Evolutionary conservation across 2,329 filamentous ascomycete genomes (phyloP), one percentile per base, ranked within the genome.

Genomic region (Chaetoscypha palmicola): DNA sequence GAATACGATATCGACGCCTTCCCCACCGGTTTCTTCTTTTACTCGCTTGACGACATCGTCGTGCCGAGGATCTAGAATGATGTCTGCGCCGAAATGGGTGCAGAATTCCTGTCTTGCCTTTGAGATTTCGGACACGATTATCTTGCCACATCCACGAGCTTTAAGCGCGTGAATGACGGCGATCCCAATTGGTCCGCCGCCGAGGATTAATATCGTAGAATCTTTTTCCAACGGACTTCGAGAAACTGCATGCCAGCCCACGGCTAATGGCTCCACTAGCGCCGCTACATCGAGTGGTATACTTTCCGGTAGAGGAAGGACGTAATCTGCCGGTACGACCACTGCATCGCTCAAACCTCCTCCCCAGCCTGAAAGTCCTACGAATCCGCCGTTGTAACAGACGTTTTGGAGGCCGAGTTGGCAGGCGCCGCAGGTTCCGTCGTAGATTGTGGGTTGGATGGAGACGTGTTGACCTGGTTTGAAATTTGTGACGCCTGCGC

Each of bases 191-290:
- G 79, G 79, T 0, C 79, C 79, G 0, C 74, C 77, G 4, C 79
- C 79, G 2, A 81, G 61, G 5, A 83, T 68, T 16, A 83, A 55
- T 1, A 72, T 72, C 1, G 65, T 66, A 11, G 73, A 66, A 1
- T 68, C 69, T 2, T 62, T 46, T 10, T 67, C 66, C 26, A 77
- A 60, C 0, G 68, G 67, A 0, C 68, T 68, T 3, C 72, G 63
- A 4, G 68, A 66, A 8, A 80, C 70, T 0, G 77, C 78, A 53
- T 83, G 79, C 78, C 78, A 82, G 7, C 75, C 77, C 0, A 83
- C 78, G 0, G 76, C 67, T 2, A 83, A 63, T 0, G 80, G 79
- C 51, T 83, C 79, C 5, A 82, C 71, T 2, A 83, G 64, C 0
- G 79, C 78, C 41, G 64, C 74, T 12, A 76, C 64, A 32, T 77